Percentiles rank a stretch among this genome's conserved stretches.
Conservation (phyloP, 73 alveolate species). For the Effrenium voratum region DNA sequence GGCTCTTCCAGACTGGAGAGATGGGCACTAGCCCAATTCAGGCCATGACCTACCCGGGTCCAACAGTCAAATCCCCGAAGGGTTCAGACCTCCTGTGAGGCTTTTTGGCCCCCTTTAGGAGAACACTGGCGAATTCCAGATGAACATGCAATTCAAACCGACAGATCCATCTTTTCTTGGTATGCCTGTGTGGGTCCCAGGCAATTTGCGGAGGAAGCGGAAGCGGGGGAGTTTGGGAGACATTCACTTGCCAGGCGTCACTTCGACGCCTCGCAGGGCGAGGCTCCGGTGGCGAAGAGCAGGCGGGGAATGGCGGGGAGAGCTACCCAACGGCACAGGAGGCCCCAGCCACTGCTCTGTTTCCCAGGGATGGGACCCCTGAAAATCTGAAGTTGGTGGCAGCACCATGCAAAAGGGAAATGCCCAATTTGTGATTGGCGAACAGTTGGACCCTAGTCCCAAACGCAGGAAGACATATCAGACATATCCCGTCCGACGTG, state of each 20-base stretch:
- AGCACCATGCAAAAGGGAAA: too few species aligned
- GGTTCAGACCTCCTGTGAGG: neutral
- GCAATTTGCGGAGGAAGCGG: too few species aligned
- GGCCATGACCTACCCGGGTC: neutral
- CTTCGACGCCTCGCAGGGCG: conserved; percentile 82
- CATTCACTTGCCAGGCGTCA: conserved; percentile 70
- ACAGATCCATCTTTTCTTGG: too few species aligned
- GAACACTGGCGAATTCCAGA: too few species aligned
- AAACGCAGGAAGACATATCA: neutral
- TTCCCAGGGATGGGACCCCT: too few species aligned
- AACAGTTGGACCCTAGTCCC: too few species aligned
- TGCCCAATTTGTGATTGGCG: too few species aligned
- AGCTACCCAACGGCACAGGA: neutral
- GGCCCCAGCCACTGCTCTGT: too few species aligned
- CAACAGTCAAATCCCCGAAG: neutral
- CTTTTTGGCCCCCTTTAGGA: neutral
- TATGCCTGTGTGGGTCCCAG: too few species aligned
- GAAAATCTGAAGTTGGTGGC: too few species aligned
- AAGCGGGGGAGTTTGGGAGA: too few species aligned
- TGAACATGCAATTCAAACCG: too few species aligned
- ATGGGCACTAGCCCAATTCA: neutral
- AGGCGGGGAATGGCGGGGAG: neutral
- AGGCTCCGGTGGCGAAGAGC: conserved; percentile 70
- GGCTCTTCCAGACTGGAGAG: neutral
- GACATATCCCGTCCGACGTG: neutral